Evolutionary conservation across 2,329 filamentous ascomycete species (phyloP), one percentile per base, ranked within the genome.

Genomic region (Hortaea werneckii): DNA sequence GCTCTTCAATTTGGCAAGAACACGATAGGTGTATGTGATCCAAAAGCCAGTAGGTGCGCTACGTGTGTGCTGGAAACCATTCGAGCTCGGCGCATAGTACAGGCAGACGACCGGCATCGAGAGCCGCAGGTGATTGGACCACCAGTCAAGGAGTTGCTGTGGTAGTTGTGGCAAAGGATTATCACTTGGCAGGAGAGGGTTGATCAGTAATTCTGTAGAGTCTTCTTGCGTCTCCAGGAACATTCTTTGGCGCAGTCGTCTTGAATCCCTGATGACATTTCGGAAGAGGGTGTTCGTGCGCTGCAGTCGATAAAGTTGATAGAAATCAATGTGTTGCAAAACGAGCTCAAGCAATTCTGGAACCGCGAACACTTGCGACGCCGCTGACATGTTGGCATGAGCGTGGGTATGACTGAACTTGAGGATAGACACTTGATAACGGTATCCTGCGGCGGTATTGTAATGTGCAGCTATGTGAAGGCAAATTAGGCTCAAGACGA

Each of bases 311-410:
- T 27, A 43, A 8, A 43, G 41, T 7, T 8, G 7, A 11, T n/a
- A 11, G 11, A 43, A n/a, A 29, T 35, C 29, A 4, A 49, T 13
- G 35, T 42, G 13, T n/a, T 8, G 13, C 32, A 51, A 39, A 26
- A 48, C 49, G 9, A 26, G 9, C 28, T 49, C 49, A 37, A 46
- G 37, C 2, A 51, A 38, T 29, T 48, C 49, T 26, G 44, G 10
- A 5, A 42, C 43, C 5, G 20, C 44, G 34, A 51, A 44, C 7
- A 42, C 43, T 2, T 40, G 5, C 8, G 45, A n/a, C 30, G 42
- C 41, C 29, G 5, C 37, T 10, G 37, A 8, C 37, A 35, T 35
- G 2, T 9, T 4, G 20, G 20, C 2, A 20, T 20, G 20, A 20
- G 20, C 20, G 20, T 20, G 4, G 20, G 20, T 20, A 20, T 20